Percentiles rank a stretch among this genome's conserved stretches.
These are phyloP conservation scores for Tetrapisispora iriomotensis DNA, from an alignment of 805 yeast genomes.

Conservation along the genomic window DNA sequence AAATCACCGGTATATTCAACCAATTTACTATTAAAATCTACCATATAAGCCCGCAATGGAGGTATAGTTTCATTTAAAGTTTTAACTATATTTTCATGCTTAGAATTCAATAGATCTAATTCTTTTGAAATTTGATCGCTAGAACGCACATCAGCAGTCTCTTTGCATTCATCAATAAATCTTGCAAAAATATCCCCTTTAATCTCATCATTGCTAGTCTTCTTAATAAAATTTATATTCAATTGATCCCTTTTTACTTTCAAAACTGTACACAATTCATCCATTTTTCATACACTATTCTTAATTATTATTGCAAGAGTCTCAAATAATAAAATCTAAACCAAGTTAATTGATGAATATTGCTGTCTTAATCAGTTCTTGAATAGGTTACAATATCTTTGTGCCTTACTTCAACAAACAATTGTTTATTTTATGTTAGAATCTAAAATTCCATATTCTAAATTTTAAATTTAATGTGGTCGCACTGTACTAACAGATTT, in stretches of 20 bases:
- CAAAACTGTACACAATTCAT: neutral
- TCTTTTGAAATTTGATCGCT: slow-evolving; percentile 4
- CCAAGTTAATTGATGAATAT: too few species aligned
- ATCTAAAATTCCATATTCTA: too few species aligned
- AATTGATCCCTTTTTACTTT: neutral
- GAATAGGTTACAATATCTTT: too few species aligned
- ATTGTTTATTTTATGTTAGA: too few species aligned
- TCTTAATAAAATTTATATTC: neutral
- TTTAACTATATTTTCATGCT: slow-evolving; percentile 11
- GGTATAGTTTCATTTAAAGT: slow-evolving; percentile 24
- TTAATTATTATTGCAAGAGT: too few species aligned
- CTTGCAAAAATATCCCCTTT: neutral
- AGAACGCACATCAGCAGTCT: neutral
- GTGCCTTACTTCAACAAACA: too few species aligned
- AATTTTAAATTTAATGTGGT: too few species aligned
- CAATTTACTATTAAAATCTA: slow-evolving; percentile 49
- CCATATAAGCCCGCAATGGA: slow-evolving; percentile 46
- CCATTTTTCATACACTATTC: neutral
- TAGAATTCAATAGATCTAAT: slow-evolving; percentile 12
- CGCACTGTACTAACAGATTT: too few species aligned
- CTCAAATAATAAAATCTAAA: too few species aligned
- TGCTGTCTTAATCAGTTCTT: too few species aligned
- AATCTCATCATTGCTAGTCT: neutral
- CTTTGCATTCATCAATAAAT: neutral
- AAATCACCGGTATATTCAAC: slow-evolving; percentile 48